Evolutionary conservation across 2,329 filamentous ascomycete genomes (phyloP).

Genomic region (Leptographium radiaticola): DNA sequence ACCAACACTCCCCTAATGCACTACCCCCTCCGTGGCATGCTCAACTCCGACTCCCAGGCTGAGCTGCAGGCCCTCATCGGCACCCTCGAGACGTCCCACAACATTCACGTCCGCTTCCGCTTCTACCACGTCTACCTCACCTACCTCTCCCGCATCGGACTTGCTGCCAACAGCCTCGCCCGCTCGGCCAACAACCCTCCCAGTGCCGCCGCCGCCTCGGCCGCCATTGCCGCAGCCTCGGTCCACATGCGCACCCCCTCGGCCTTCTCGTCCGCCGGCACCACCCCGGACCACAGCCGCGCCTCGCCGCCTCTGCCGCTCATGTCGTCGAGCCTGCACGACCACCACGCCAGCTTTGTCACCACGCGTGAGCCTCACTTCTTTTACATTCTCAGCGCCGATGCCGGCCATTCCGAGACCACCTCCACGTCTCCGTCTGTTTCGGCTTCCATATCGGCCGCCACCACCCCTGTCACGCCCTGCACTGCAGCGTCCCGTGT

Average conservation of each 20-base stretch:
- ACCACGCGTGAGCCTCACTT: constrained; percentile 1
- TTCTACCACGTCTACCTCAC: constrained; percentile 7
- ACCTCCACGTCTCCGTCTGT: neutral
- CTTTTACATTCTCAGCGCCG: constrained; percentile 5
- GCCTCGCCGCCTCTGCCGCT: neutral
- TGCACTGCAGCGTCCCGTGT: neutral
- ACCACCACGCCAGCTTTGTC: neutral
- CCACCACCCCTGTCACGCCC: neutral
- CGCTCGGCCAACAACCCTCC: neutral
- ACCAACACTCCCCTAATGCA: neutral
- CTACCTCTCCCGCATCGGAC: constrained; percentile 5
- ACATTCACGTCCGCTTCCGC: constrained; percentile 4
- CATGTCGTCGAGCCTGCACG: neutral
- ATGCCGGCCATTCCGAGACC: neutral
- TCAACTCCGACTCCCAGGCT: neutral
- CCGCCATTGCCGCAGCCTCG: neutral
- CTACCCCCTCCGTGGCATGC: neutral
- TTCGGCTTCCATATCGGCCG: neutral
- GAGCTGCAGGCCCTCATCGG: constrained; percentile 4
- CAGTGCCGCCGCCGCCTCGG: neutral
- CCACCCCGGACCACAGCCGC: neutral
- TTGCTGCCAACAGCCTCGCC: neutral
- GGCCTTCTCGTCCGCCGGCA: neutral
- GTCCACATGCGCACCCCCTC: neutral
- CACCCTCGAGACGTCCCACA: constrained; percentile 2